A percentile compares a stretch with the other conserved stretches of the same genome.
These are phyloP conservation scores for Isatis lusitanica DNA, from an alignment of 441 rosid genomes.

Conservation along the genomic window DNA sequence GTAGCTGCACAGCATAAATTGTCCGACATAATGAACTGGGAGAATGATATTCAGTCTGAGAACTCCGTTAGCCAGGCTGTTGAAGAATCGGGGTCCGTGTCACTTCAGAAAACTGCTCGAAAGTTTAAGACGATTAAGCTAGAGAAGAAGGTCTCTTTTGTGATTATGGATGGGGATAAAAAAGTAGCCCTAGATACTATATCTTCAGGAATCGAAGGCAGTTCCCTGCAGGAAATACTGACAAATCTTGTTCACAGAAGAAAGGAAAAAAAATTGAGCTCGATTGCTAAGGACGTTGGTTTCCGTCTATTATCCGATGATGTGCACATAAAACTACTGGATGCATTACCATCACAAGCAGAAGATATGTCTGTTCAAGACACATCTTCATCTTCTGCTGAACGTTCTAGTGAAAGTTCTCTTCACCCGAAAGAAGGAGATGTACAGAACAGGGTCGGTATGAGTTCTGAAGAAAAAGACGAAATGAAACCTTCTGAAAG, in stretches of 20 bases:
- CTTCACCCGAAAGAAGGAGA: constrained; percentile 39
- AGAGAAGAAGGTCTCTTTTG: constrained; percentile 70
- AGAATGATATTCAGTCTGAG: constrained; percentile 39
- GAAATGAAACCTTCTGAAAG: constrained; percentile 33
- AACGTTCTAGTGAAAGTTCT: constrained; percentile 36
- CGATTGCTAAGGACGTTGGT: constrained; percentile 83
- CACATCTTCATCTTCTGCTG: constrained; percentile 38
- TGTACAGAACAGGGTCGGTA: constrained; percentile 26
- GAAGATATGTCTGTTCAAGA: constrained; percentile 47
- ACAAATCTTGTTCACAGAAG: constrained; percentile 61
- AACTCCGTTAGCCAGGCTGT: constrained; percentile 40
- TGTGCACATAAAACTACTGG: constrained; percentile 50
- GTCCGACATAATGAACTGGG: constrained; percentile 36
- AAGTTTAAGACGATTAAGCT: constrained; percentile 48
- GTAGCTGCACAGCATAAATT: constrained; percentile 53
- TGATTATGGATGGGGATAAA: constrained; percentile 71
- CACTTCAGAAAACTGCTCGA: constrained; percentile 51
- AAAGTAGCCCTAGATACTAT: constrained; percentile 51
- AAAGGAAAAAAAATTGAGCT: constrained; percentile 64
- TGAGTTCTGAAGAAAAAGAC: constrained; percentile 36
- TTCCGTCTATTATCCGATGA: constrained; percentile 87
- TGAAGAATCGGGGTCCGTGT: constrained; percentile 37
- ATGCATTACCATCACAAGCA: constrained; percentile 42
- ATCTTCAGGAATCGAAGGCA: constrained; percentile 59
- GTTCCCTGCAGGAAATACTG: constrained; percentile 76